A percentile compares a stretch with the other conserved stretches of the same genome.
These are phyloP conservation scores for Thozetella sp. DNA, from an alignment of 495 filamentous ascomycete species.

Conservation along the genomic window DNA sequence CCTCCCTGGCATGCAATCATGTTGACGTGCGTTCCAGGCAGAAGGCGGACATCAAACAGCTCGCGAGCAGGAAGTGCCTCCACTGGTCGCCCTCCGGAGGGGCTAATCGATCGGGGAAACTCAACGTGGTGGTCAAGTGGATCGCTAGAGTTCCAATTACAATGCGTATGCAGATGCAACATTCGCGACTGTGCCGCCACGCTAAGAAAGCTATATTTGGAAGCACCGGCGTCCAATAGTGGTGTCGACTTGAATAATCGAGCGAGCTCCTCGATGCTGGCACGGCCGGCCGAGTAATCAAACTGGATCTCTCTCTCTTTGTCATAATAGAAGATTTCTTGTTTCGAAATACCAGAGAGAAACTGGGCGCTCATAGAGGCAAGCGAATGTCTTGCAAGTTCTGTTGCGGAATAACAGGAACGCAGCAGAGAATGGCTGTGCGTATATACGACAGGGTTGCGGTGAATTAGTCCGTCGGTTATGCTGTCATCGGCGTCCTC, in stretches of 20 bases:
- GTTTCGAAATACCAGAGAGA: not conserved
- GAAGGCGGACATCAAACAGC: not conserved
- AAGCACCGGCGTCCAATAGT: not conserved
- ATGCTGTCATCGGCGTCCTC: not conserved
- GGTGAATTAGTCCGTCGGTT: not conserved
- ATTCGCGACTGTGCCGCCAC: not conserved
- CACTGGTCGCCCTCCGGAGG: not conserved
- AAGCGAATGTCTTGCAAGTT: not conserved
- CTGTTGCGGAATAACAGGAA: not conserved
- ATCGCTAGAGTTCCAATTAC: not conserved
- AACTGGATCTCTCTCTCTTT: not conserved
- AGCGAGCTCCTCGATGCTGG: not conserved
- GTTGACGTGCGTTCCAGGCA: not conserved
- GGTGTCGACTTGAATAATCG: not conserved
- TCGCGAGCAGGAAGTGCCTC: not conserved
- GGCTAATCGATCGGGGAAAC: not conserved
- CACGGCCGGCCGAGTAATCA: not conserved
- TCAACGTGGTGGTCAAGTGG: not conserved
- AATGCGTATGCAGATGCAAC: slow-evolving; percentile 1
- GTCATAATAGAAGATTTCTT: not conserved
- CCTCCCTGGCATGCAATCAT: not conserved
- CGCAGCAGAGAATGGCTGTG: not conserved
- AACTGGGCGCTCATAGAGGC: not conserved
- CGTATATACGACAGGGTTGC: not conserved
- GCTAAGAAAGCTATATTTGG: not conserved